These are phyloP conservation scores for Moringa oleifera DNA, from an alignment of 345 rosid genomes.

Conservation along the genomic window DNA sequence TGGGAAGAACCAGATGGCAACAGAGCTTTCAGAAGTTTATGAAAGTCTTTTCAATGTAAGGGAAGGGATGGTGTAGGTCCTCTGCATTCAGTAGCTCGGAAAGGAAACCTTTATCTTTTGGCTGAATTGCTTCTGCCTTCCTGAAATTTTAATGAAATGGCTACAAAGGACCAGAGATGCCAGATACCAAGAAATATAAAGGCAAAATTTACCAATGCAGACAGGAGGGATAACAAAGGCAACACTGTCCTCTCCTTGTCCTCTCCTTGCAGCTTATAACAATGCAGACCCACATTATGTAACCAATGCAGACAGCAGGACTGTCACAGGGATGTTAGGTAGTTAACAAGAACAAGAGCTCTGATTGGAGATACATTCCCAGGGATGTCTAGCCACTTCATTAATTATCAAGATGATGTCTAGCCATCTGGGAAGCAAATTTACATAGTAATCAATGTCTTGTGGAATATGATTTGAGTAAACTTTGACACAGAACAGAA, in stretches of 20 bases:
- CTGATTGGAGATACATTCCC: too few relatives aligned
- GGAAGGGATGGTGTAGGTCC: conserved; percentile 30
- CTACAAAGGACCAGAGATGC: conserved; percentile 12
- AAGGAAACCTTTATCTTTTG: conserved; percentile 8
- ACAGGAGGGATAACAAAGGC: conserved; percentile 19
- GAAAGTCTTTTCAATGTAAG: conserved; percentile 19
- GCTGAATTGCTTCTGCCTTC: conserved; percentile 16
- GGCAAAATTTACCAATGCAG: too few relatives aligned
- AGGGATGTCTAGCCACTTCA: too few relatives aligned
- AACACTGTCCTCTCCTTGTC: conserved; percentile 22
- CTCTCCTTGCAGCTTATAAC: conserved; percentile 27
- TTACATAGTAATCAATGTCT: too few relatives aligned
- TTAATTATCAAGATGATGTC: too few relatives aligned
- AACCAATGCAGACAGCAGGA: too few relatives aligned
- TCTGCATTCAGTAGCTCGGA: conserved; percentile 12
- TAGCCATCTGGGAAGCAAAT: too few relatives aligned
- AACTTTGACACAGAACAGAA: too few relatives aligned
- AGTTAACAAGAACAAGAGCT: too few relatives aligned
- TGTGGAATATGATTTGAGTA: too few relatives aligned
- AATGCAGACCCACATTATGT: too few relatives aligned
- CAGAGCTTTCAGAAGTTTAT: conserved; percentile 12
- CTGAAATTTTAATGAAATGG: conserved; percentile 20
- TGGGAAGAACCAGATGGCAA: background rate
- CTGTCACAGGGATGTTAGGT: too few relatives aligned
- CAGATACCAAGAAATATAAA: conserved; percentile 3